Base-by-base conservation (phyloP, 306 rosid genomes). In the Begonia masoniana region DNA sequence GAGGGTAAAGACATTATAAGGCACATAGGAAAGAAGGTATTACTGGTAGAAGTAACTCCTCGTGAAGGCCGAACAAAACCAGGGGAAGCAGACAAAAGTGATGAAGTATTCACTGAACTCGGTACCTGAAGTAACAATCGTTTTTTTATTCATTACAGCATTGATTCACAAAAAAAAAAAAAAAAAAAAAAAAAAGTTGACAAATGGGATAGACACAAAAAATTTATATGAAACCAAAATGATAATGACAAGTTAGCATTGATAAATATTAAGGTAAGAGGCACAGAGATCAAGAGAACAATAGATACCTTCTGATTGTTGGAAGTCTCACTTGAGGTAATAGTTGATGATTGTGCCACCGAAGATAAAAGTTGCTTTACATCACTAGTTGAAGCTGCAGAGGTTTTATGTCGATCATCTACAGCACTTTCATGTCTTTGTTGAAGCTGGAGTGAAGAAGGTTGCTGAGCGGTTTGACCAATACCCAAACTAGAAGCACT, bases 11-110 rank as follows among this genome's bases (percentile, higher is more conserved):
- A n/a, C 15, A 57, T 68, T 31, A 54, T 11, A 60, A 54, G 41
- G 17, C 62, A 50, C 36, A 19, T 21, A 56, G 41, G 64, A 14
- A 50, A 55, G 14, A 51, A 58, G 67, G 66, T 65, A 39, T 66
- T 81, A 92, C 99, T 81, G 52, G 92, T 49, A 60, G 96, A 83
- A 68, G 92, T 36, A 64, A 74, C 67, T 67, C 55, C 81, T 46
- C 96, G 88, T 5, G 93, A 9, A 57, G 93, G 68, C 60, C 99
- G 96, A 60, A 77, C 82, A 66, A 73, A 76, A 70, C 87, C 89
- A 56, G 91, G 78, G 58, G 99, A 76, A 52, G 82, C 72, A 51
- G 85, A 62, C 59, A 81, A 66, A 79, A 85, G 62, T 59, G 81
- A 56, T 0, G 81, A 71, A 52, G 81, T 53, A 36, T 60, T 75